Evolutionary conservation across 768 basidiomycete species (phyloP), one percentile per base, ranked within the genome.

Genomic region (Pulveroboletus frians): DNA sequence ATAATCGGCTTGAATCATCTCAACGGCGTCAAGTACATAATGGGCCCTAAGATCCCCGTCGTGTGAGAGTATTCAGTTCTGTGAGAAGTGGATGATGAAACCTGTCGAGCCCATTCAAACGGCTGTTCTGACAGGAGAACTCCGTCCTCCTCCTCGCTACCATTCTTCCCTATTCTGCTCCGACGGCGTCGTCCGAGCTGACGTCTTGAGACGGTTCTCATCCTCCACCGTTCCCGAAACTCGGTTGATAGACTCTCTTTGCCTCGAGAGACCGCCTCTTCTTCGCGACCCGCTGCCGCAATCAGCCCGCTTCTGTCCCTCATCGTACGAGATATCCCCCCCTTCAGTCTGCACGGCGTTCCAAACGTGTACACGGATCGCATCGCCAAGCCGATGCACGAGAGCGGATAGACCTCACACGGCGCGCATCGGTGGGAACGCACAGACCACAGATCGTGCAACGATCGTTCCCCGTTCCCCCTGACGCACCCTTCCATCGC

Each of bases 21-120:
- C 21, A 27, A 37, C 32, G n/a, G 49, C 30, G 43, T n/a, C 17
- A 9, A 41, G 40, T 55, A 55, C 55, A 55, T 55, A 57, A 57
- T 32, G n/a, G 4, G 31, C 38, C 35, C 29, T 34, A 29, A 38
- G 59, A 47, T 65, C 60, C 47, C 61, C 60, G 61, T 43, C n/a
- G 64, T 63, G 62, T 63, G 62, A 63, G 62, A 63, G 51, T 30
- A 43, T n/a, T 23, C 43, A 37, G 15, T 41, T 35, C 49, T 39
- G 54, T 55, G 54, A 52, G 54, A 44, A 51, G 38, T 4, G 20
- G 29, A 18, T 51, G 34, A 42, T 57, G 44, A 52, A 52, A 46
- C 55, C 32, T 10, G 39, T 34, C 23, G 17, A 21, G 20, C 20
- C 15, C 30, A 44, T 41, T 41, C 21, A 15, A 46, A 43, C 18